Evolutionary conservation across 208 protist species (phyloP).

Genomic region (Wallacemonas sp.): DNA sequence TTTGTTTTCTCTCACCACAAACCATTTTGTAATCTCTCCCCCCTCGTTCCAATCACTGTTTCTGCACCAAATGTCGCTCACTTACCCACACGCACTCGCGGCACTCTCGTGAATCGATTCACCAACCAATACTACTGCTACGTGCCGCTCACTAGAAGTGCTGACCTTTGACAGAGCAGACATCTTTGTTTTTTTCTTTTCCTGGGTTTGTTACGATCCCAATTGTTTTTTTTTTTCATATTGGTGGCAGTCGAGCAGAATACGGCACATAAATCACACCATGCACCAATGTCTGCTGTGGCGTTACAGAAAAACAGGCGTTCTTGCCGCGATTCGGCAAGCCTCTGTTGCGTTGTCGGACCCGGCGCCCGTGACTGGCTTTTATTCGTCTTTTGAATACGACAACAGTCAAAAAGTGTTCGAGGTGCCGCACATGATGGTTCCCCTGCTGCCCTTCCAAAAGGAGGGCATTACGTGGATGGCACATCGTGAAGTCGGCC

Average conservation of each 20-base stretch:
- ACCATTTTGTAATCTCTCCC: too few relatives aligned
- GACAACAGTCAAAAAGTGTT: conserved; percentile 54
- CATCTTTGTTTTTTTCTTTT: not conserved
- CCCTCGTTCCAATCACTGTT: too few relatives aligned
- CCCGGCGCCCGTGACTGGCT: conserved; percentile 53
- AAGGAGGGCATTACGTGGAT: conserved; percentile 92
- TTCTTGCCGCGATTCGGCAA: conserved; percentile 38
- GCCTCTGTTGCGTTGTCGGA: conserved; percentile 44
- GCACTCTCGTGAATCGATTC: too few relatives aligned
- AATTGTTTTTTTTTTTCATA: not conserved
- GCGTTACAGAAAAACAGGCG: conserved; percentile 25
- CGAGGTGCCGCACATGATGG: conserved; percentile 71
- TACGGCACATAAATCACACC: too few relatives aligned
- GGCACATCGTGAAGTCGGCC: conserved; percentile 69
- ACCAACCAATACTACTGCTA: too few relatives aligned
- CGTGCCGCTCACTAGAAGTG: too few relatives aligned
- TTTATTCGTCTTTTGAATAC: conserved; percentile 86
- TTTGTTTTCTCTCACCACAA: too few relatives aligned
- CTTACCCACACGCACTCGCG: too few relatives aligned
- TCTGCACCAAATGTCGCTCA: too few relatives aligned
- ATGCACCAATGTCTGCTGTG: conserved; percentile 31
- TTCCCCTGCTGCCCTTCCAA: conserved; percentile 83
- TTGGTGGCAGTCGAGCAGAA: not conserved
- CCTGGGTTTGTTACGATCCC: too few relatives aligned
- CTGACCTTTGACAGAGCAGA: too few relatives aligned